Percentiles rank a stretch among this genome's conserved stretches.
Evolutionary conservation across 495 filamentous ascomycete species (phyloP).

Genomic region (Daldinia decipiens): DNA sequence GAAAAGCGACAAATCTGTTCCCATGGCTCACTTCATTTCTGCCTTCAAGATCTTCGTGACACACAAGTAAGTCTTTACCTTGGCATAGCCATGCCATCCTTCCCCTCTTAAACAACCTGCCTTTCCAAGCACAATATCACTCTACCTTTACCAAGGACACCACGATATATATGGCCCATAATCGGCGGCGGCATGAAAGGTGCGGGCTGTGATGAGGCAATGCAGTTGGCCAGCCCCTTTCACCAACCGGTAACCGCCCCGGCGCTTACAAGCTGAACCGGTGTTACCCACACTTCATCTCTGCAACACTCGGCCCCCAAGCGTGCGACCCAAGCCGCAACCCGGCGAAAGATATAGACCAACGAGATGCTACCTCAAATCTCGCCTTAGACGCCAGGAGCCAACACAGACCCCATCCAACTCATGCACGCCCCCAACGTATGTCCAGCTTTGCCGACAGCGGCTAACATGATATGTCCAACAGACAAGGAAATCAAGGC

Average conservation of each 20-base stretch:
- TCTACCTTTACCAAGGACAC: not conserved
- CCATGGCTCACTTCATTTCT: slow-evolving; percentile 85
- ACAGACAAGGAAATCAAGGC: slow-evolving; percentile 88
- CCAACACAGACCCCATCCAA: slow-evolving; percentile 4
- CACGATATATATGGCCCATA: not conserved
- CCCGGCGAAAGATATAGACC: slow-evolving; percentile 1
- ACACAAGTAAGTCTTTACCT: slow-evolving; percentile 74
- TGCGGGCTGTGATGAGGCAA: not conserved
- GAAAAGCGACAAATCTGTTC: slow-evolving; percentile 80
- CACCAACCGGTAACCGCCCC: slow-evolving; percentile 11
- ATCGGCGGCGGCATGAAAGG: not conserved
- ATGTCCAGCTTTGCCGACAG: slow-evolving; percentile 6
- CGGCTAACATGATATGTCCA: slow-evolving; percentile 33
- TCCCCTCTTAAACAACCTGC: slow-evolving; percentile 1
- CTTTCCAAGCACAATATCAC: not conserved
- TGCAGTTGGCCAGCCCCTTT: not conserved
- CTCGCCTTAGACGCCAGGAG: slow-evolving; percentile 13
- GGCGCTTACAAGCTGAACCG: slow-evolving; percentile 16
- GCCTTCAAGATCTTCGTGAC: slow-evolving; percentile 91
- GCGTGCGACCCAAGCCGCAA: not conserved
- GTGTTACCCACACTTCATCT: slow-evolving; percentile 22
- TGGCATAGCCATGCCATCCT: slow-evolving; percentile 22
- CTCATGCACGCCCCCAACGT: not conserved
- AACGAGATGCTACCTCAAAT: not conserved
- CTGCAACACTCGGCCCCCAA: slow-evolving; percentile 16